Conservation (phyloP, 345 rosid genomes). For the Salix caprea region DNA sequence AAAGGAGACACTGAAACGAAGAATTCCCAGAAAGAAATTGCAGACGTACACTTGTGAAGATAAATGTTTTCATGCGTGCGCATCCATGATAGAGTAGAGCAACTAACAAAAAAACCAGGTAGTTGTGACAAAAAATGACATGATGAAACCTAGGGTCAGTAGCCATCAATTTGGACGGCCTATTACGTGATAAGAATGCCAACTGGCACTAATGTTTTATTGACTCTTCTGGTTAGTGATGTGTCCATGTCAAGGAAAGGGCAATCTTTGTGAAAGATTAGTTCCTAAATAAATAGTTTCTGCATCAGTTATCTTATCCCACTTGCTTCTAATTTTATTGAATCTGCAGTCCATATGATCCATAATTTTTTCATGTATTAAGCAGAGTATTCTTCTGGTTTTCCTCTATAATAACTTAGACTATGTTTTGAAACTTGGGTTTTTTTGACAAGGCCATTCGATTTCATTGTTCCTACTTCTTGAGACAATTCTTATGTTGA, state of each 20-base stretch:
- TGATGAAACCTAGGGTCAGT: neutral
- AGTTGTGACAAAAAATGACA: neutral
- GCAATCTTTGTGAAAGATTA: neutral
- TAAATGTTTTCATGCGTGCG: neutral
- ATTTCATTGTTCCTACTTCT: neutral
- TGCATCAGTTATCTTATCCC: neutral
- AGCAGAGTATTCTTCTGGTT: neutral
- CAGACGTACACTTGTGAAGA: neutral
- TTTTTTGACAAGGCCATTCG: neutral
- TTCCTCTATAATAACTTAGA: neutral
- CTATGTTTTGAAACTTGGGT: neutral
- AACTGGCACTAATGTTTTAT: neutral
- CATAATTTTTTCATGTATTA: neutral
- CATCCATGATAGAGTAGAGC: neutral
- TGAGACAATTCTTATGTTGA: neutral
- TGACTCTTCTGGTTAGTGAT: neutral
- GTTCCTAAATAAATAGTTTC: neutral
- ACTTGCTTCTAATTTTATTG: neutral
- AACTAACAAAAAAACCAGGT: neutral
- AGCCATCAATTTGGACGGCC: conserved; percentile 3
- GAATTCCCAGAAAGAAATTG: neutral
- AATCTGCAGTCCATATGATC: neutral
- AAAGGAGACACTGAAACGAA: neutral
- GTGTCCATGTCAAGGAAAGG: neutral
- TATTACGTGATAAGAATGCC: neutral